Evolutionary conservation across 129 eudicot genomes (phyloP), one percentile per base, ranked within the genome.

Genomic region (Erigeron canadensis): DNA sequence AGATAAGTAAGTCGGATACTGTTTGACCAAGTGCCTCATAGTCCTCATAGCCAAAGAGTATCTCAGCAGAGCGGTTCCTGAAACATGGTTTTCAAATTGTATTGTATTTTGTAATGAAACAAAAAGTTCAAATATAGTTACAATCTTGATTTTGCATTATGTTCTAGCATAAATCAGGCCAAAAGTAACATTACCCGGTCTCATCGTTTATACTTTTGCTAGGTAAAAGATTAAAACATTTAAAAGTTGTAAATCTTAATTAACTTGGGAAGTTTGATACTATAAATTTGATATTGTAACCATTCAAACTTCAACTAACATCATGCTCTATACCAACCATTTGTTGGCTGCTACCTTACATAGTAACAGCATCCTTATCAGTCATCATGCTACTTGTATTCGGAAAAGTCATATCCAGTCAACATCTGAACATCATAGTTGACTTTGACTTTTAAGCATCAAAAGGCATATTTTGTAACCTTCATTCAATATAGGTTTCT

Each of bases 21-120:
- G 78, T 87, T 76, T 80, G 84, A 60, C 95, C 98, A 41, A 89
- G 47, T 17, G 83, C 96, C 83, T 94, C 96, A 77, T 66, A 63
- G 13, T 85, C 87, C 77, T 85, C 80, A 22, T 84, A 94, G 46
- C 96, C 98, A 72, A 80, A 89, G 39, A 94, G 95, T 74, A 75
- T 85, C 81, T 84, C 95, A 57, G 98, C 98, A 6, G 96, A 77
- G 1, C 74, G 79, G 77, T 85, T 94, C 96, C 98, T 94, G 84
- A 48, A 71, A 6, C 28, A 48, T 68, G 46, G 50, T 63, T 63
- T 63, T 63, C 47, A 34, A 4, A 8, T 38, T 40, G 8, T 41
- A 39, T 39, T 8, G 8, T 41, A 39, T 39, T 8, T 63, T 42
- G 10, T 63, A 63, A 40, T 16, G 28, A 39, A 39, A 40, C 50